Evolutionary conservation across 2,329 filamentous ascomycete species (phyloP), one percentile per base, ranked within the genome.

Genomic region (Aspergillus intermedius): DNA sequence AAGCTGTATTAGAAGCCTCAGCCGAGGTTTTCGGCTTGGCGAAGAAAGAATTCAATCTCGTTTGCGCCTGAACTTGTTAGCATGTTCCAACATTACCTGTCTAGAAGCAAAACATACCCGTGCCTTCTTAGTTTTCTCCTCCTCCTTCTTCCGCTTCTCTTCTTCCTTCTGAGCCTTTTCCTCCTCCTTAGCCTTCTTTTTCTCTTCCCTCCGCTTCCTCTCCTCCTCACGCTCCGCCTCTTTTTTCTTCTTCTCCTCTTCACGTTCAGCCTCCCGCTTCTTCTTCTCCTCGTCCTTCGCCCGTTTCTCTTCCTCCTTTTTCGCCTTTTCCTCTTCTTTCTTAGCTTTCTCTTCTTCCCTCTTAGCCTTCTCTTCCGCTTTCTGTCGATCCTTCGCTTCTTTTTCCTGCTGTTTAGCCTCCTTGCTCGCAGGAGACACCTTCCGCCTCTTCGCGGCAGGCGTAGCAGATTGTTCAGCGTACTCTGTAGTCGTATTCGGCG

Each of bases 21-120:
- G 52, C 46, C n/a, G 66, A 47, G 35, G 60, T 55, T 5, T 66
- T 54, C 12, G 74, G 74, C 53, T 70, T 75, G 5, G 57, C 57
- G 49, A 78, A 78, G 60, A 78, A 78, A 1, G 70, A 66, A 55
- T 74, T 76, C n/a, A 78, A 59, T 46, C 69, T 72, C 52, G 72
- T 67, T 74, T 78, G 76, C 17, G 73, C 68, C 75, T 77, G 51
- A 32, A 17, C 19, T 28, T 30, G 50, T 61, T 30, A 65, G 56
- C 49, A 47, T 56, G 48, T 60, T 57, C 35, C 42, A 13, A 2
- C 13, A 13, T 17, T 2, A 13, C 13, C 10, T 13, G 5, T 10
- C 37, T 19, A 30, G 1, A 6, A n/a, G 23, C 1, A 3, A 12
- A 46, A 54, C 64, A 54, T 60, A 76, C 74, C 53, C 64, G 68